A percentile compares a stretch with the other conserved stretches of the same genome.
phyloP scores from a whole-genome alignment of 805 yeast species.

The Wickerhamomyces sydowiorum region DNA sequence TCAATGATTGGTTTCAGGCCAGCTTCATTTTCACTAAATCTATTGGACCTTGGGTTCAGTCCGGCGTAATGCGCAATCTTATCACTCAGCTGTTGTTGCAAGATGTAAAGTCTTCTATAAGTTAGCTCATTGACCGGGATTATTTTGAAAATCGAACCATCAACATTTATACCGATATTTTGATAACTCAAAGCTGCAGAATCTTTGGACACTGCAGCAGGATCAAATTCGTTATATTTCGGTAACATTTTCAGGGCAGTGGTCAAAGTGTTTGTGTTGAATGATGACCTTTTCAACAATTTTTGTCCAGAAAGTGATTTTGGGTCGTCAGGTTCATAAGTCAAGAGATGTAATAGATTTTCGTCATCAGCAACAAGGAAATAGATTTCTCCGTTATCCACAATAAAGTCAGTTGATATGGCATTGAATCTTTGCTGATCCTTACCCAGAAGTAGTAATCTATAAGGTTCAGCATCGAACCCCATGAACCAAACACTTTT shows the following conservation, averaged over 20 bases:
- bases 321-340: constrained; percentile 91
- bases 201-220: not conserved
- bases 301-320: constrained; percentile 74
- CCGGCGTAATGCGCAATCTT: constrained; percentile 72
- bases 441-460: constrained; percentile 74
- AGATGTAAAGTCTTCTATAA: constrained; percentile 74
- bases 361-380: constrained; percentile 66
- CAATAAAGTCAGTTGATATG: constrained; percentile 68
- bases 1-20: constrained; percentile 63
- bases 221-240: constrained; percentile 26
- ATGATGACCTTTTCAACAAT: constrained; percentile 62
- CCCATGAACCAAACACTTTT: constrained; percentile 79
- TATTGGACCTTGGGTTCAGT: constrained; percentile 60
- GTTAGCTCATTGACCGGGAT: constrained; percentile 69
- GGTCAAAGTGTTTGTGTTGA: constrained; percentile 59
- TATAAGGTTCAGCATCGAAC: constrained; percentile 91
- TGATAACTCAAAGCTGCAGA: constrained; percentile 38
- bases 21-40: constrained; percentile 26
- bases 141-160: constrained; percentile 74
- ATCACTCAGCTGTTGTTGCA: constrained; percentile 84
- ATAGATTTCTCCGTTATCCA: constrained; percentile 61
- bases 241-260: constrained; percentile 45
- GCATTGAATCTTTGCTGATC: constrained; percentile 63
- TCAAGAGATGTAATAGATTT: constrained; percentile 61
- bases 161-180: constrained; percentile 65